These are phyloP conservation scores for Exophiala bonariae DNA, from an alignment of 2,329 filamentous ascomycete species.

Conservation along the genomic window DNA sequence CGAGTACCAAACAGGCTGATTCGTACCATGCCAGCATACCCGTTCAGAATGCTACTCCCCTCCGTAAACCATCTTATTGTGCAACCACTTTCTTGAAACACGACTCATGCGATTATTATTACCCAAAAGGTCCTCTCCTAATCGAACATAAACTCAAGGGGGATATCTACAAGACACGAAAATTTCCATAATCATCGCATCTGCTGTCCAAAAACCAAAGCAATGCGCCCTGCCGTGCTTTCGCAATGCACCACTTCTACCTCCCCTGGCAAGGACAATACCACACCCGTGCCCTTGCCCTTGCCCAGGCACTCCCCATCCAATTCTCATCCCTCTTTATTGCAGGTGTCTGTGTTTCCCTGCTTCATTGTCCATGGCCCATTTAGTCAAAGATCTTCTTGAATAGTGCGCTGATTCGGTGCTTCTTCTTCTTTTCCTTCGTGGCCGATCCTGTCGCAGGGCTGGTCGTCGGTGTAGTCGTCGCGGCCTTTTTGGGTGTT, in stretches of 20 bases:
- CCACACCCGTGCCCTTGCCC: not conserved
- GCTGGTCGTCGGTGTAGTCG: conserved; percentile 31
- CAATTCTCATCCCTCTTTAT: not conserved
- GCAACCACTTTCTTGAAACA: too few species aligned
- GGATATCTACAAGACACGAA: conserved; percentile 26
- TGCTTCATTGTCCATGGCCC: not conserved
- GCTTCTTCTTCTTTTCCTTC: conserved; percentile 66
- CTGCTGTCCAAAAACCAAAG: conserved; percentile 18
- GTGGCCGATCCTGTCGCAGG: conserved; percentile 29
- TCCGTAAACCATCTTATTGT: too few species aligned
- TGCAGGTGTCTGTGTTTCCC: not conserved
- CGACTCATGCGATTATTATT: conserved; percentile 10
- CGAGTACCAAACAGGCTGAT: too few species aligned
- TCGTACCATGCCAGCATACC: too few species aligned
- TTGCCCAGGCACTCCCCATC: not conserved
- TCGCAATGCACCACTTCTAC: conserved; percentile 18
- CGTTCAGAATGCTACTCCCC: too few species aligned
- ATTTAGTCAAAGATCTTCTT: conserved; percentile 54
- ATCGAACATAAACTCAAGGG: conserved; percentile 19
- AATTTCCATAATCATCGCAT: conserved; percentile 18
- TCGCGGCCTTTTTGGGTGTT: conserved; percentile 25
- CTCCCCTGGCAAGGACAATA: not conserved
- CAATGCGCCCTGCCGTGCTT: conserved; percentile 17
- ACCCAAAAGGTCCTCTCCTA: conserved; percentile 12
- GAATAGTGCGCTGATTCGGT: conserved; percentile 64